Evolutionary conservation across 257 asterid genomes (phyloP).

Genomic region (Petunia axillaris): DNA sequence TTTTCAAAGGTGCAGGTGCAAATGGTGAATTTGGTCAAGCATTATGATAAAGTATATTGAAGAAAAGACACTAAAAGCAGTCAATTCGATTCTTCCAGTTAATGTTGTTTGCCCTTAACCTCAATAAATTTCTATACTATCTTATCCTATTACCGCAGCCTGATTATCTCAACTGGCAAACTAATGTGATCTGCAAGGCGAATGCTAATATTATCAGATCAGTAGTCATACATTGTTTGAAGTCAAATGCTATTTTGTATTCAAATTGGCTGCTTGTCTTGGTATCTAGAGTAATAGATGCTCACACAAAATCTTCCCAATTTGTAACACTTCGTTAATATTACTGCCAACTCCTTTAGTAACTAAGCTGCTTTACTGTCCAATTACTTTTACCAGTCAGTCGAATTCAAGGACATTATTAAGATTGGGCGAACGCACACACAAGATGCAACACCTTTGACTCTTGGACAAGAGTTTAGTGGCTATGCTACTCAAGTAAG

Average conservation of each 20-base stretch:
- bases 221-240: slow-evolving; percentile 14
- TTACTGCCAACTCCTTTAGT: not conserved
- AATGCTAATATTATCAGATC: not conserved
- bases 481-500: slow-evolving; percentile 98
- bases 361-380: slow-evolving; percentile 13
- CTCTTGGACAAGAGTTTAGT: slow-evolving; percentile 99
- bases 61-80: not conserved
- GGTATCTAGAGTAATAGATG: not conserved
- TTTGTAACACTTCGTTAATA: slow-evolving; percentile 15
- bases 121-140: not conserved
- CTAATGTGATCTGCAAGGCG: not conserved
- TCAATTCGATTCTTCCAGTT: slow-evolving; percentile 5
- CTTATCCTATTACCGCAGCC: not conserved
- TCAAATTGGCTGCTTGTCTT: slow-evolving; percentile 15
- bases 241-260: not conserved
- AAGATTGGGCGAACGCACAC: slow-evolving; percentile 99
- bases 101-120: not conserved
- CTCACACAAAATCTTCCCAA: not conserved
- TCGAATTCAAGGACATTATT: slow-evolving; percentile 84
- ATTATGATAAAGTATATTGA: not conserved
- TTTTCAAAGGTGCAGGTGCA: not conserved
- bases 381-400: slow-evolving; percentile 52
- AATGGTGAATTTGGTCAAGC: slow-evolving; percentile 12
- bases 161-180: not conserved
- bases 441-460: slow-evolving; percentile 98